Evolutionary conservation across 129 eudicot genomes (phyloP).

Genomic region (Tagetes erecta): DNA sequence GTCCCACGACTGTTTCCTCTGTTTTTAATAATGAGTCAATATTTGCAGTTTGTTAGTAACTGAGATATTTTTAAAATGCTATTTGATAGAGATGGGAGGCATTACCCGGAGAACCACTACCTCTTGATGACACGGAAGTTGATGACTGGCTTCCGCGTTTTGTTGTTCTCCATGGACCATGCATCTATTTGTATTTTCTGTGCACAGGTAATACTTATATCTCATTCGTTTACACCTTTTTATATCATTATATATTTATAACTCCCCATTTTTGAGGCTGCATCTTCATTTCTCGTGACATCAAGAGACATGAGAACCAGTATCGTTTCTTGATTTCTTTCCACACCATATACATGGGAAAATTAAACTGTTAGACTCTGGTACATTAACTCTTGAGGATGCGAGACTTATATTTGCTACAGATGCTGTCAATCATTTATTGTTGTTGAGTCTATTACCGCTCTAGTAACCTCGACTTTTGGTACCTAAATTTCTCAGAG

Average conservation of each 20-base stretch:
- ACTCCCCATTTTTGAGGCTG: background rate
- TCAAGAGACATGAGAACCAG: background rate
- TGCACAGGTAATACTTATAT: slow-evolving; percentile 57
- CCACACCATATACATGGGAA: background rate
- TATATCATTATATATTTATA: background rate
- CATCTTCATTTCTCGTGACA: background rate
- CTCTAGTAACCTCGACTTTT: background rate
- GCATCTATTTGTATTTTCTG: slow-evolving; percentile 65
- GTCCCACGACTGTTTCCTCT: background rate
- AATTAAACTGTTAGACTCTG: background rate
- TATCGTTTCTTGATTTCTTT: background rate
- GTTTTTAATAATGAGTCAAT: background rate
- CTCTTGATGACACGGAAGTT: slow-evolving; percentile 80
- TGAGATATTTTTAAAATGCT: background rate
- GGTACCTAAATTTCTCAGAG: no score
- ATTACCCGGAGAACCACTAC: slow-evolving; percentile 94
- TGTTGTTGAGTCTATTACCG: background rate
- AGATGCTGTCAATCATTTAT: background rate
- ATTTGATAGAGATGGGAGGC: slow-evolving; percentile 82
- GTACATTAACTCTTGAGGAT: background rate
- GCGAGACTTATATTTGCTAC: slow-evolving; percentile 1
- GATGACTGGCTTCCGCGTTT: slow-evolving; percentile 97
- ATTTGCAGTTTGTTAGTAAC: background rate
- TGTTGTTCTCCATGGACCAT: slow-evolving; percentile 88
- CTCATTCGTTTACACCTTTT: background rate